Evolutionary conservation across 2,329 filamentous ascomycete species (phyloP), one percentile per base, ranked within the genome.

Genomic region (Taxawa tesnikishii): DNA sequence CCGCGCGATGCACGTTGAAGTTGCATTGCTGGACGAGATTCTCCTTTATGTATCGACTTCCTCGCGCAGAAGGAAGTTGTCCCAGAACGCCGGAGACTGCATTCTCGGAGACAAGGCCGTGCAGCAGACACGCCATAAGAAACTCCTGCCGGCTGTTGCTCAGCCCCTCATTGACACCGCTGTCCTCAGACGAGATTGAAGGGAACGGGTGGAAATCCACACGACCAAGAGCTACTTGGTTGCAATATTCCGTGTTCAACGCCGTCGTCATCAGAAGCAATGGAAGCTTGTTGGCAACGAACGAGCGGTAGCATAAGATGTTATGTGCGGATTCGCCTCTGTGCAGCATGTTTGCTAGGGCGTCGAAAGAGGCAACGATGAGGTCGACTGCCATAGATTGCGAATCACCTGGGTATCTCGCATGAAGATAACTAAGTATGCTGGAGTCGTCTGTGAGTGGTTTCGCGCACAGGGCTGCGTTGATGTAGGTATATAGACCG

Each of bases 291-390:
- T 85, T 73, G 44, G 92, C 79, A 15, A 98, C 65, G 50, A 90
- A 98, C 1, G 87, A 92, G 21, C 84, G 79, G 31, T 94, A 67
- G 12, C 88, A 59, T 37, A 85, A 78, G 34, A 83, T 69, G 0
- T 66, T 69, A 32, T 73, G 64, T 12, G 56, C 53, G 6, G 70
- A 61, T 46, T 79, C 73, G 28, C 65, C 70, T 23, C 81, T 73
- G 43, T 90, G 83, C 40, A 88, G 81, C 4, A 81, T 80, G 47
- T 93, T 93, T 21, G 85, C 82, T 11, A 98, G 65, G 4, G 92
- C 70, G 46, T 96, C 87, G 48, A 98, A 96, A 0, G 85, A 78
- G 2, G 85, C 83, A 7, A 88, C 70, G 26, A 96, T 80, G 2
- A 96, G 65, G 46, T 94, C 85, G 33, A 84, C 74, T 0, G 82